Evolutionary conservation across 2,329 filamentous ascomycete species (phyloP), one percentile per base, ranked within the genome.

Genomic region (Fusarium sp.): DNA sequence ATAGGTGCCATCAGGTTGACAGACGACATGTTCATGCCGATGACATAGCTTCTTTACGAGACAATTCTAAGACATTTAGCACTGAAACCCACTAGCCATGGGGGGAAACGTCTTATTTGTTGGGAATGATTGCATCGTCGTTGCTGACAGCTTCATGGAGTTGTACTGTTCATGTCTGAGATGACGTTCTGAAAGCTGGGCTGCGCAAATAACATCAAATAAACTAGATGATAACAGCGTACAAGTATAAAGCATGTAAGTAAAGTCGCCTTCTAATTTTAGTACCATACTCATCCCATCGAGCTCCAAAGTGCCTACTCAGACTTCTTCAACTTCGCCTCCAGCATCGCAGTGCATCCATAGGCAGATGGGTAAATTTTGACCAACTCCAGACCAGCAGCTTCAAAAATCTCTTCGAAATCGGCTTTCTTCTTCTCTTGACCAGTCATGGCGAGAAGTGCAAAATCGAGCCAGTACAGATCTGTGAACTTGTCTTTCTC

Each of bases 381-480:
- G 28, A 81, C 78, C 18, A 82, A 62, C 59, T 82, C 80, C 38
- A 82, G 33, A 3, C 80, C 80, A 5, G 74, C 80, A 13, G 72
- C 68, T 15, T 81, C 79, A 24, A 82, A 80, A 10, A 82, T 79
- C 14, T 77, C 55, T 10, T 77, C 66, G 33, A 81, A 82, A n/a
- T 79, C 77, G 6, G 54, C 72, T 22, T 76, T 69, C 38, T 78
- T 82, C 71, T 79, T 80, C 59, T 82, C 81, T 69, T 82, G 78
- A 0, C 80, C 80, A 11, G 75, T 76, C 72, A 82, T 82, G 26
- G 74, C 72, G 58, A 81, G 60, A 18, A 81, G 59, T 11, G 75
- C 75, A 36, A 81, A 71, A 54, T 82, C 81, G 7, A 81, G 75
- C 80, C 81, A 82, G 61, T 80, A 81, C 1, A 80, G 64, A 26